Evolutionary conservation across 352 stramenopile species (phyloP).

Genomic region (Phytophthora pistaciae): DNA sequence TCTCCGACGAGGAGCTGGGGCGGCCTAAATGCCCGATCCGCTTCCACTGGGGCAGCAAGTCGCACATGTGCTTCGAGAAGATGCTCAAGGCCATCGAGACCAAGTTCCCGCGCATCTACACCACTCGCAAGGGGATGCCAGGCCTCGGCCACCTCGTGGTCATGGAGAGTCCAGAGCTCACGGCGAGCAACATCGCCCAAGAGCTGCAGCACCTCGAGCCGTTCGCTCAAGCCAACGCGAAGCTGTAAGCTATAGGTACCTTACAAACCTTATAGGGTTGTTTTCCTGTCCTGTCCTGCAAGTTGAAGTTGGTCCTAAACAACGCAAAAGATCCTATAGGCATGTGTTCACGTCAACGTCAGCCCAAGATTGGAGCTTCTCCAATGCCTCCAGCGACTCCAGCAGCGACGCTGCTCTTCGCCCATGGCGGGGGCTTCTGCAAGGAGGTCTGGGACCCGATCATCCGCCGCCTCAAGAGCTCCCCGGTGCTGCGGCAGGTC

Average conservation of each 20-base stretch:
- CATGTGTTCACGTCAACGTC: conserved; percentile 9
- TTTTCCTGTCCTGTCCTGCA: conserved; percentile 1
- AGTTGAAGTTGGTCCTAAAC: conserved; percentile 12
- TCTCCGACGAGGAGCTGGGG: conserved; percentile 35
- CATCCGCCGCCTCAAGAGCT: conserved; percentile 35
- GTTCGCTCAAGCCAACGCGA: conserved; percentile 13
- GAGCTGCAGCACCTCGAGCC: conserved; percentile 32
- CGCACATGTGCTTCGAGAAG: conserved; percentile 47
- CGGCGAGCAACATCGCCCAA: conserved; percentile 41
- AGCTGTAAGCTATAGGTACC: conserved; percentile 12
- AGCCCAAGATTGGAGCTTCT: too few species aligned
- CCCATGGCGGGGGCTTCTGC: conserved; percentile 53
- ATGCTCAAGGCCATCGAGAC: conserved; percentile 31
- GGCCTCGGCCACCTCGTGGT: conserved; percentile 52
- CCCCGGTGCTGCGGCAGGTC: conserved; percentile 32
- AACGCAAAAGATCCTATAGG: background rate
- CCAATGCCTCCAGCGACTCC: background rate
- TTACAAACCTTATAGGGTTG: background rate
- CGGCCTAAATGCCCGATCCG: conserved; percentile 43
- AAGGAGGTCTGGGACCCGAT: conserved; percentile 58
- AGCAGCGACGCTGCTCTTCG: conserved; percentile 47
- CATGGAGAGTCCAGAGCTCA: conserved; percentile 46
- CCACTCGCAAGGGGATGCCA: conserved; percentile 35
- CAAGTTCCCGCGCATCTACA: conserved; percentile 52
- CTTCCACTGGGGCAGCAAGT: conserved; percentile 45